phyloP scores from a whole-genome alignment of 148 eudicot genomes.

The Vaccinium macrocarpon region DNA sequence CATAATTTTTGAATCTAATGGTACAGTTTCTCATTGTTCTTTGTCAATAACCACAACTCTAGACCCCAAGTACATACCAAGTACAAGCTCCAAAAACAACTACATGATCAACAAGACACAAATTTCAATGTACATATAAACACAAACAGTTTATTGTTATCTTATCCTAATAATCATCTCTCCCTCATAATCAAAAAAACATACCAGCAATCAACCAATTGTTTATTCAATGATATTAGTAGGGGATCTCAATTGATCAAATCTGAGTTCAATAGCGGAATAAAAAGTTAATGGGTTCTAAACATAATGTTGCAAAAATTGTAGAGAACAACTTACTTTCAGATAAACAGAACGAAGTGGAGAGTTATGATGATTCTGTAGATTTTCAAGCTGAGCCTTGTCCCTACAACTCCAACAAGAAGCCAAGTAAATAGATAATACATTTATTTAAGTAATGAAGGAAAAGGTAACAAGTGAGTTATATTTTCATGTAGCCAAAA shows the following conservation, averaged over 20 bases:
- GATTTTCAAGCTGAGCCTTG: slow-evolving; percentile 49
- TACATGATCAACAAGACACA: not conserved
- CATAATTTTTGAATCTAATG: too few relatives aligned
- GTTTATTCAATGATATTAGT: too few relatives aligned
- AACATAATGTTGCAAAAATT: slow-evolving; percentile 4
- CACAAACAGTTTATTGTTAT: too few relatives aligned
- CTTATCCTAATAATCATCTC: too few relatives aligned
- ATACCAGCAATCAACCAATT: too few relatives aligned
- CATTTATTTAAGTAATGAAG: not conserved
- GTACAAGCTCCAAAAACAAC: not conserved
- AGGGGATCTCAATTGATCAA: too few relatives aligned
- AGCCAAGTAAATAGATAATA: slow-evolving; percentile 1
- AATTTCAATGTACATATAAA: not conserved
- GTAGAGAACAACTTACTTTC: slow-evolving; percentile 49
- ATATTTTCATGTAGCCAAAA: slow-evolving; percentile 10
- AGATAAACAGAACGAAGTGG: slow-evolving; percentile 60
- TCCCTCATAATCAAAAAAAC: too few relatives aligned
- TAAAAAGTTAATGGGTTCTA: not conserved
- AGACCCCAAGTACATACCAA: too few relatives aligned
- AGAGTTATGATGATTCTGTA: slow-evolving; percentile 59
- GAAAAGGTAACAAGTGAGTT: slow-evolving; percentile 4
- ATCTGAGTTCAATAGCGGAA: too few relatives aligned
- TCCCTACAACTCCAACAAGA: slow-evolving; percentile 49
- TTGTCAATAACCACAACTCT: too few relatives aligned
- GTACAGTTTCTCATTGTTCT: too few relatives aligned